Conservation (phyloP, 352 stramenopile genomes). For the Pythium sp. region DNA sequence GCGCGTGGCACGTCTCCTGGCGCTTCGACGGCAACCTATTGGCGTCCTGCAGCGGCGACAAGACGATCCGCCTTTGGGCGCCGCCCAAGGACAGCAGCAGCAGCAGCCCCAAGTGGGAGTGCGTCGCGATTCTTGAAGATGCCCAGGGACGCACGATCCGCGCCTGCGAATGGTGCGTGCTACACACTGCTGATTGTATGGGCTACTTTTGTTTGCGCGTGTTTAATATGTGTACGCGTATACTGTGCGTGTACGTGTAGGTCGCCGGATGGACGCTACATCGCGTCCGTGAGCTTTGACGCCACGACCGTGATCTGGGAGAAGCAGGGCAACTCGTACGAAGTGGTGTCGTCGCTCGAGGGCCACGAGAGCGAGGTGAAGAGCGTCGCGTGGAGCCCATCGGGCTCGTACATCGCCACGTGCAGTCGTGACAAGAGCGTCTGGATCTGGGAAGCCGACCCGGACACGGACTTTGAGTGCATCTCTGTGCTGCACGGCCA, state of each 20-base stretch:
- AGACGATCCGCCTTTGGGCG: conserved; percentile 85
- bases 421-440: conserved; percentile 98
- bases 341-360: conserved; percentile 95
- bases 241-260: conserved; percentile 20
- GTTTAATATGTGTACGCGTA: background rate
- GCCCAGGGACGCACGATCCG: conserved; percentile 94
- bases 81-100: conserved; percentile 16
- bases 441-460: conserved; percentile 97
- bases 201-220: no score
- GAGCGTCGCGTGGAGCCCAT: conserved; percentile 93
- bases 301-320: conserved; percentile 95
- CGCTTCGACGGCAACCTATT: conserved; percentile 79
- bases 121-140: conserved; percentile 91
- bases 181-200: background rate
- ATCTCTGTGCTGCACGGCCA: conserved; percentile 96
- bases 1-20: conserved; percentile 92
- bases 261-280: conserved; percentile 71
- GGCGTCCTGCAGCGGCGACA: conserved; percentile 90
- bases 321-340: conserved; percentile 84
- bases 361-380: conserved; percentile 99
- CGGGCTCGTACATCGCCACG: conserved; percentile 93
- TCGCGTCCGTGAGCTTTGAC: conserved; percentile 97
- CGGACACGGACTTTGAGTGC: conserved; percentile 97
- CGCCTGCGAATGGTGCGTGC: conserved; percentile 87
- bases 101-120: conserved; percentile 75